Conservation (phyloP, 176 grass and related monocot genomes). For the Hyparrhenia diplandra region DNA sequence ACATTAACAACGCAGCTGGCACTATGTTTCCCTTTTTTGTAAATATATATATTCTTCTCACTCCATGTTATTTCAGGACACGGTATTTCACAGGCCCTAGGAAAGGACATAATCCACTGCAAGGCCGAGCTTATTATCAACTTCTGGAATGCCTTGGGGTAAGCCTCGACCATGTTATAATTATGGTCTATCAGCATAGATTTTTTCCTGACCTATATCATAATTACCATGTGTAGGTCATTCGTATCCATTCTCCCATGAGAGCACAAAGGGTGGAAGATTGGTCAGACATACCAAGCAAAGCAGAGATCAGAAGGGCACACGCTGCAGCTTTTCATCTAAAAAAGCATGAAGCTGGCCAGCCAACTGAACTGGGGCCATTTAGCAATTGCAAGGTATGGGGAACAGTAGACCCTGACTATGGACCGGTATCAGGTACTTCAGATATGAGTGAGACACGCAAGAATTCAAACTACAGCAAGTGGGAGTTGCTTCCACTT, state of each 20-base stretch:
- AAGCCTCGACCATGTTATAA: slow-evolving; percentile 13
- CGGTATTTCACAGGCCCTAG: slow-evolving; percentile 84
- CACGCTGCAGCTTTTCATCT: slow-evolving; percentile 69
- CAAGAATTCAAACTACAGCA: slow-evolving; percentile 67
- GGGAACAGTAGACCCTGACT: slow-evolving; percentile 58
- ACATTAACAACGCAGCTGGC: neutral
- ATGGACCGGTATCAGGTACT: slow-evolving; percentile 75
- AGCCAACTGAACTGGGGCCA: slow-evolving; percentile 38
- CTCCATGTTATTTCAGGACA: slow-evolving; percentile 53
- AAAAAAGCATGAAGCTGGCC: slow-evolving; percentile 45
- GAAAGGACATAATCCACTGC: slow-evolving; percentile 93
- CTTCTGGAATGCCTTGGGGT: slow-evolving; percentile 96
- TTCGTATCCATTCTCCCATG: slow-evolving; percentile 93
- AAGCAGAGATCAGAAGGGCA: slow-evolving; percentile 59
- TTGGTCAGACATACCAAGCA: slow-evolving; percentile 85
- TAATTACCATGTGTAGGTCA: slow-evolving; percentile 50
- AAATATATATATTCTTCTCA: slow-evolving; percentile 18
- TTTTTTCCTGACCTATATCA: neutral
- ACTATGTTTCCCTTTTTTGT: neutral
- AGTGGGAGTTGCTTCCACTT: slow-evolving; percentile 80
- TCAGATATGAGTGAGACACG: slow-evolving; percentile 65
- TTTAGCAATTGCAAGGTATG: slow-evolving; percentile 95
- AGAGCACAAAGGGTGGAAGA: slow-evolving; percentile 76
- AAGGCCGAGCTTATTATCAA: slow-evolving; percentile 98
- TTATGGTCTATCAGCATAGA: neutral